Conservation (phyloP, 768 basidiomycete genomes). For the Lepiota subincarnata region DNA sequence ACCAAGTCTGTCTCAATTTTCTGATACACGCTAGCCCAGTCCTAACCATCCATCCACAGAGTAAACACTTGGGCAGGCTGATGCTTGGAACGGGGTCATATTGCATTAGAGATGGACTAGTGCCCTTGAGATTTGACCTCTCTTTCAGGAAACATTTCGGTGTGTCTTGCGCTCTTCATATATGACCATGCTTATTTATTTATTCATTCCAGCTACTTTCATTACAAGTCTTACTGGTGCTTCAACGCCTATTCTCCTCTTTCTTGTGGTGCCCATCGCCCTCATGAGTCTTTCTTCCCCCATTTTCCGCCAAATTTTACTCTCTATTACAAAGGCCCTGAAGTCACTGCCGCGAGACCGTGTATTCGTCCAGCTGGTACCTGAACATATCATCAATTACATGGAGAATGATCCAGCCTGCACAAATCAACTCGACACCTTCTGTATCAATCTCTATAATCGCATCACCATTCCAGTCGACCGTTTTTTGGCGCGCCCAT, state of each 20-base stretch:
- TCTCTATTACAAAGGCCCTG: slow-evolving; percentile 53
- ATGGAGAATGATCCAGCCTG: slow-evolving; percentile 40
- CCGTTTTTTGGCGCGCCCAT: slow-evolving; percentile 53
- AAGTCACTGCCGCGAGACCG: slow-evolving; percentile 45
- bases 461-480: slow-evolving; percentile 59
- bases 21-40: slow-evolving; percentile 2
- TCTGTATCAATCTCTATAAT: slow-evolving; percentile 69
- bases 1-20: slow-evolving; percentile 45
- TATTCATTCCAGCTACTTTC: slow-evolving; percentile 40
- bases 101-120: slow-evolving; percentile 51
- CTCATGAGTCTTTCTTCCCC: slow-evolving; percentile 63
- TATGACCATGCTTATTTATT: slow-evolving; percentile 3
- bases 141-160: slow-evolving; percentile 66
- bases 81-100: slow-evolving; percentile 43
- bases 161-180: slow-evolving; percentile 23
- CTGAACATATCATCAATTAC: slow-evolving; percentile 53
- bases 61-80: slow-evolving; percentile 58
- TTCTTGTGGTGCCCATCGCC: slow-evolving; percentile 59
- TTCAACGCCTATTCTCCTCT: slow-evolving; percentile 52
- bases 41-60: slow-evolving; percentile 34
- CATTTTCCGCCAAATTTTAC: slow-evolving; percentile 64
- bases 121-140: slow-evolving; percentile 59
- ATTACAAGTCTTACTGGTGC: slow-evolving; percentile 37
- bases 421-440: slow-evolving; percentile 40
- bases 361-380: slow-evolving; percentile 69